phyloP scores from a whole-genome alignment of 177 flowering plant species.

The Vitis hybrid region DNA sequence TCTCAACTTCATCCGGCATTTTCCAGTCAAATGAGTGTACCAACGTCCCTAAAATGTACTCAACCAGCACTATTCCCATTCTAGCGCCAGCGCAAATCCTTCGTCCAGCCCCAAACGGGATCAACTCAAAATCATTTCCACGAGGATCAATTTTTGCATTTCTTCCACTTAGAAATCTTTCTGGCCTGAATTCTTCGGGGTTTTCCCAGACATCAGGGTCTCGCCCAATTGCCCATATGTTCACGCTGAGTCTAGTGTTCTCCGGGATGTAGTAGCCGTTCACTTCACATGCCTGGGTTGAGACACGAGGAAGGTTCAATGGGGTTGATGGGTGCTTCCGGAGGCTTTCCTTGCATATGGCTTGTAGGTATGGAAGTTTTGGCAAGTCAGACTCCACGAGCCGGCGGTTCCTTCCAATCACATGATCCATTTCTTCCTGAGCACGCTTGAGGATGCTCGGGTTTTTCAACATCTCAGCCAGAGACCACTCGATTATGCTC shows the following conservation, averaged over 20 bases:
- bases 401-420: constrained; percentile 38
- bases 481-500: constrained; percentile 44
- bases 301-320: constrained; percentile 38
- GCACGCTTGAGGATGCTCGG: constrained; percentile 31
- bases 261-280: constrained; percentile 47
- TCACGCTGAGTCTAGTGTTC: not conserved
- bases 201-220: no score
- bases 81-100: constrained; percentile 48
- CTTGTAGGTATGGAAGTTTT: constrained; percentile 45
- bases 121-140: no score
- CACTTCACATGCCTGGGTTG: constrained; percentile 33
- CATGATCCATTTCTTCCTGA: constrained; percentile 46
- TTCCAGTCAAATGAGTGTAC: constrained; percentile 56
- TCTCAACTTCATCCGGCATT: constrained; percentile 26
- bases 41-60: constrained; percentile 37
- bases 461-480: constrained; percentile 43
- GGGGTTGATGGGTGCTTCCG: constrained; percentile 52
- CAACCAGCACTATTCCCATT: constrained; percentile 45
- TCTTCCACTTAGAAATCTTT: constrained; percentile 25
- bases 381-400: constrained; percentile 40
- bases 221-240: no score
- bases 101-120: constrained; percentile 55
- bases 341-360: constrained; percentile 47
- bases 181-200: no score
- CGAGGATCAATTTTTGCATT: constrained; percentile 31